Evolutionary conservation across 306 rosid species (phyloP), one percentile per base, ranked within the genome.

Genomic region (Albizia julibrissin): DNA sequence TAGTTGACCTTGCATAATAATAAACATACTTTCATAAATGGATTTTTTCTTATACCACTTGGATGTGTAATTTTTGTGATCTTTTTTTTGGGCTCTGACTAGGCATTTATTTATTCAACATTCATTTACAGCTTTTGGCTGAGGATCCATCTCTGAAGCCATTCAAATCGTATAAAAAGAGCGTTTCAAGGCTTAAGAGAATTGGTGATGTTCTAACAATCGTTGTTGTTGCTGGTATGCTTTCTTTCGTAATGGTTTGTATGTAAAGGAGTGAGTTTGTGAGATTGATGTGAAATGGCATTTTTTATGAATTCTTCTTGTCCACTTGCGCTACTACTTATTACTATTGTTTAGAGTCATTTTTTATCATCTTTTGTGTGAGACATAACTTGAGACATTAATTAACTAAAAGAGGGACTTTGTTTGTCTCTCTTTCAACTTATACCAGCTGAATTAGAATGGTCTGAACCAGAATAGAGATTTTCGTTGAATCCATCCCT

Each of bases 81-180:
- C 39, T 1, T 40, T 37, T 18, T 68, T 37, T 73, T 6, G 14
- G 65, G 27, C 46, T 46, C 83, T 87, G 46, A 2, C 62, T 52
- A 44, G 54, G 54, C 65, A 61, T 79, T 78, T 4, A 27, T 26
- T 26, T 79, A 64, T 42, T 21, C 34, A 47, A 16, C 34, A 49
- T 72, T 81, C 66, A 59, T 80, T 86, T 52, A 89, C 92, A 95
- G 99, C 94, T 95, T 69, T 89, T 95, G 92, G 97, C 93, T n/a
- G 87, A 88, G 54, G 97, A 93, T 85, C 74, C 97, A 21, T 15
- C 87, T 79, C 83, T 95, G 56, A 90, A 80, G 80, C 96, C 91
- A 74, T 95, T 91, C 89, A 93, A 91, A 86, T 95, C 99, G 1
- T 89, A 92, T 70, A 93, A 90, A 93, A 84, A 89, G 85, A 88